Evolutionary conservation across 495 filamentous ascomycete species (phyloP).

Genomic region (Tricharina praecox): DNA sequence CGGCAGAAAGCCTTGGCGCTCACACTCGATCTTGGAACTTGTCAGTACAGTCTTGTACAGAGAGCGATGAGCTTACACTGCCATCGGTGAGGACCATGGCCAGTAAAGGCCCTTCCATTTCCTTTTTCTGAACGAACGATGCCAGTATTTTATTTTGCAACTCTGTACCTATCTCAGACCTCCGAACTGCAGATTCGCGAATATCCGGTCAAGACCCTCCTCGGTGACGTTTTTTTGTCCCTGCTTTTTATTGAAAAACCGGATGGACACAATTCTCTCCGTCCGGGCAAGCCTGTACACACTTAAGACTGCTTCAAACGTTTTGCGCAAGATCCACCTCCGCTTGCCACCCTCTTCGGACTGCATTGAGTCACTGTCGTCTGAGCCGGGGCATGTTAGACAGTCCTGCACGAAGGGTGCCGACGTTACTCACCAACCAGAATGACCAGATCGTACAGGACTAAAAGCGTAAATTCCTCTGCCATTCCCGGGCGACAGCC

Average conservation of each 20-base stretch:
- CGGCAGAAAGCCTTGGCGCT: neutral
- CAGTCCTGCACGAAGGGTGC: no score
- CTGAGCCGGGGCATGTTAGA: no score
- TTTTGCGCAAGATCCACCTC: constrained; percentile 46
- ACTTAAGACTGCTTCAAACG: constrained; percentile 42
- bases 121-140: neutral
- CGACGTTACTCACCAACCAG: no score
- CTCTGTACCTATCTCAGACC: constrained; percentile 1
- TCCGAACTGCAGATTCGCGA: neutral
- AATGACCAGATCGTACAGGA: no score
- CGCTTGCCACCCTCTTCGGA: constrained; percentile 46
- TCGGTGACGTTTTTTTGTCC: neutral
- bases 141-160: neutral
- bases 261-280: constrained; percentile 43
- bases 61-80: neutral
- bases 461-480: no score
- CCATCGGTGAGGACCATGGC: constrained; percentile 4
- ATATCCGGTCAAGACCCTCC: neutral
- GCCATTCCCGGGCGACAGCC: no score
- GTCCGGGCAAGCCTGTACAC: constrained; percentile 48
- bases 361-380: constrained; percentile 56
- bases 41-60: neutral
- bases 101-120: constrained; percentile 7
- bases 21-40: constrained; percentile 5
- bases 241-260: constrained; percentile 43